Conservation (phyloP, 805 yeast genomes). For the baker's yeast (Saccharomyces cerevisiae) region DNA sequence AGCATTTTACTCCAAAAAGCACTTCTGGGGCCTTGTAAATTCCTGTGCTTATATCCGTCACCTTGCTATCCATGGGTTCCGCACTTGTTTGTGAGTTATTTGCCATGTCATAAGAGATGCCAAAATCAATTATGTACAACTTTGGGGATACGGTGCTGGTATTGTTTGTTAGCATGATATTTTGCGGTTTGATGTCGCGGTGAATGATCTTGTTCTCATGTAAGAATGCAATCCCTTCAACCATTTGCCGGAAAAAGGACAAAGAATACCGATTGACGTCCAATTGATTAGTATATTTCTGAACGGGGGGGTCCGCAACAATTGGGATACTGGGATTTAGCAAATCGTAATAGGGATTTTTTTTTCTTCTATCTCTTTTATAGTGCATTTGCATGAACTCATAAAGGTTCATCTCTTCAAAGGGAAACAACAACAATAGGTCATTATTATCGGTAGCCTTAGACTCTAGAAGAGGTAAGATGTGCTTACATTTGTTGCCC, state of each 20-base stretch:
- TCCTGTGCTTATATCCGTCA: slow-evolving; percentile 54
- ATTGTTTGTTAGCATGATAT: slow-evolving; percentile 35
- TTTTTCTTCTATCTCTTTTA: slow-evolving; percentile 3
- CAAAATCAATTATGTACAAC: slow-evolving; percentile 62
- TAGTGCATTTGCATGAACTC: slow-evolving; percentile 16
- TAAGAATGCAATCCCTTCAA: slow-evolving; percentile 69
- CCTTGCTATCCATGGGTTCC: slow-evolving; percentile 25
- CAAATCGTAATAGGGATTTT: slow-evolving; percentile 17
- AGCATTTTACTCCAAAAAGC: slow-evolving; percentile 49
- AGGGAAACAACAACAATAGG: slow-evolving; percentile 14
- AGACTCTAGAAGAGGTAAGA: slow-evolving; percentile 15
- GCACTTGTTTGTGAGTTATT: slow-evolving; percentile 15
- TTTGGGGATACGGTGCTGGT: slow-evolving; percentile 34
- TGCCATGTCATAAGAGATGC: slow-evolving; percentile 43
- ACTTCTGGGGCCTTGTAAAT: slow-evolving; percentile 72
- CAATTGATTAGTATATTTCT: slow-evolving; percentile 13
- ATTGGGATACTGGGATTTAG: neutral
- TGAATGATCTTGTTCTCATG: slow-evolving; percentile 88
- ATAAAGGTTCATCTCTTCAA: slow-evolving; percentile 11
- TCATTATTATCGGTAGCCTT: slow-evolving; percentile 12
- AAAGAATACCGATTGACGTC: slow-evolving; percentile 11
- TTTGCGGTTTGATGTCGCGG: slow-evolving; percentile 89
- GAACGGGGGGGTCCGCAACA: neutral
- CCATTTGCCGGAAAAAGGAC: slow-evolving; percentile 60
- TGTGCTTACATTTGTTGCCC: slow-evolving; percentile 3